Conservation (phyloP, 2,329 filamentous ascomycete species). For the Clonostachys chloroleuca region DNA sequence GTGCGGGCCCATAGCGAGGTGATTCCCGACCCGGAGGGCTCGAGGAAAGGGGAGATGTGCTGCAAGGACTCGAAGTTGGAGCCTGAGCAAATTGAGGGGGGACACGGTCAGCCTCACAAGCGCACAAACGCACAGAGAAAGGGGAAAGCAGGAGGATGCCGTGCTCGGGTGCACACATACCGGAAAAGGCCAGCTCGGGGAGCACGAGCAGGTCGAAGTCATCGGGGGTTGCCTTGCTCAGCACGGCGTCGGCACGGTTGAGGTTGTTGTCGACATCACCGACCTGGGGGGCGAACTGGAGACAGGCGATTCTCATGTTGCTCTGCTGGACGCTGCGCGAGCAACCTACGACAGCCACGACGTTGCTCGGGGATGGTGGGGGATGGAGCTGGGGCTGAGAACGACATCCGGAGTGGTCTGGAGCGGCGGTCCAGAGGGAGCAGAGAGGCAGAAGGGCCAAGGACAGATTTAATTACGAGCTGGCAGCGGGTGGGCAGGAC, state of each 20-base stretch:
- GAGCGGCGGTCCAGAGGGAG: too few relatives aligned
- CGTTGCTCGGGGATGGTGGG: too few relatives aligned
- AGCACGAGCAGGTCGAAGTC: constrained; percentile 68
- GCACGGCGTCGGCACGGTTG: constrained; percentile 59
- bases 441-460: too few relatives aligned
- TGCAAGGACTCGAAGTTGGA: constrained; percentile 73
- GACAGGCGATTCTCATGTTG: constrained; percentile 60
- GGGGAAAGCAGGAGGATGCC: not conserved
- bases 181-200: constrained; percentile 72
- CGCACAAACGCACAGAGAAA: too few relatives aligned
- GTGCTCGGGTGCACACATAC: constrained; percentile 30
- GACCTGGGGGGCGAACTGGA: constrained; percentile 70
- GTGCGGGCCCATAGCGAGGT: constrained; percentile 68
- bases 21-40: constrained; percentile 60
- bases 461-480: too few relatives aligned
- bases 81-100: constrained; percentile 32
- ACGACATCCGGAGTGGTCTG: too few relatives aligned
- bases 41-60: constrained; percentile 65
- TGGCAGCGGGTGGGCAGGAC: too few relatives aligned
- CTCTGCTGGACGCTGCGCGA: not conserved
- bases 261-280: constrained; percentile 69
- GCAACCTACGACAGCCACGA: too few relatives aligned
- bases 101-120: not conserved
- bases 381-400: too few relatives aligned
- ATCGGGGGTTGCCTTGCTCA: constrained; percentile 44